phyloP scores from a whole-genome alignment of 306 rosid genomes.

The Hippophae gyantsensis region DNA sequence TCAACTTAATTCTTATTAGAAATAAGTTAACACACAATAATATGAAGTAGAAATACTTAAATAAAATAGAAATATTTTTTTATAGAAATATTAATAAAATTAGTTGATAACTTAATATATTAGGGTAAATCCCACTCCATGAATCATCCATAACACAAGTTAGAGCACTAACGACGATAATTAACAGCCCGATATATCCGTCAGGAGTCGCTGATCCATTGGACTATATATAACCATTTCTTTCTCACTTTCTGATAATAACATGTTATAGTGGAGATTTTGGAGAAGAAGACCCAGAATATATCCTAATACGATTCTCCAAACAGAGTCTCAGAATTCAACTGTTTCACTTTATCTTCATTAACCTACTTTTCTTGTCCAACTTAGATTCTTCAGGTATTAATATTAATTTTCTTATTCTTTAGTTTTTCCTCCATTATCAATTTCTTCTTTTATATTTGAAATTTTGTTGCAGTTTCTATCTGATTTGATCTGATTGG shows the following conservation, averaged over 20 bases:
- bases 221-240: background rate
- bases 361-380: conserved; percentile 22
- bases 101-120: background rate
- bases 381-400: conserved; percentile 26
- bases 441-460: conserved; percentile 1
- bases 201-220: conserved; percentile 4
- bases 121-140: background rate
- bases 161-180: conserved; percentile 5
- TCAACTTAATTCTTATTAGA: no score
- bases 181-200: background rate
- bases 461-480: conserved; percentile 8
- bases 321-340: conserved; percentile 15
- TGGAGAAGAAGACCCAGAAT: background rate
- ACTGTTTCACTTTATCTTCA: conserved; percentile 13
- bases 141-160: conserved; percentile 13
- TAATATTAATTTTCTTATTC: background rate
- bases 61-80: background rate
- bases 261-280: conserved; percentile 2
- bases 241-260: background rate
- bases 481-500: conserved; percentile 4
- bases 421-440: background rate
- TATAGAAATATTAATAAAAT: background rate
- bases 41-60: no score
- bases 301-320: background rate
- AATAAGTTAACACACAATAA: no score